Conservation (phyloP, 768 basidiomycete genomes). For the Mrakia gelida region DNA sequence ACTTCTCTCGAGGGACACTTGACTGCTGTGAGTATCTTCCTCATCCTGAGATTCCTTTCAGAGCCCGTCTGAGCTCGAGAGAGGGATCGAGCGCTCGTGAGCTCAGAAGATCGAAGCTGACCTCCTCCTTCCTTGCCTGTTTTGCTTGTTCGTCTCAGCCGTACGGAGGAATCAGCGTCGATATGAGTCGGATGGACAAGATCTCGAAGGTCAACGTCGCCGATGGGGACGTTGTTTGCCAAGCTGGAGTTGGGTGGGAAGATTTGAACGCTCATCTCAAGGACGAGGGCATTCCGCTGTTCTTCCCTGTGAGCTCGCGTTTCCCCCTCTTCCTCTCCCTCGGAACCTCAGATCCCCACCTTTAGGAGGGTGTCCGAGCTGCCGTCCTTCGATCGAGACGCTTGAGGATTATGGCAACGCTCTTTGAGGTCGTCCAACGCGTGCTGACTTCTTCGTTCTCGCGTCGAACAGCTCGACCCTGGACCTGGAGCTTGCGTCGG, state of each 20-base stretch:
- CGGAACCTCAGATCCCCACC: no score
- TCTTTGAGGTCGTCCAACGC: no score
- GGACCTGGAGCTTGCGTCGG: slow-evolving; percentile 64
- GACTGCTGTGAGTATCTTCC: slow-evolving; percentile 55
- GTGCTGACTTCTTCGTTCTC: no score
- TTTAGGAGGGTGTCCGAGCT: no score
- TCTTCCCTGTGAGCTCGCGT: slow-evolving; percentile 59
- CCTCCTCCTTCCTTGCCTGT: neutral
- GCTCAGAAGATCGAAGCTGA: neutral
- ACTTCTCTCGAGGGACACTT: slow-evolving; percentile 86
- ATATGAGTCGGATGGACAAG: slow-evolving; percentile 71
- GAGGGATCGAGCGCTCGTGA: no score
- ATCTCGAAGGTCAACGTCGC: slow-evolving; percentile 64
- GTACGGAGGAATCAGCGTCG: slow-evolving; percentile 70
- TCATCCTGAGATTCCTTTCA: slow-evolving; percentile 14
- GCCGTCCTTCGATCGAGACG: no score
- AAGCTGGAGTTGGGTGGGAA: slow-evolving; percentile 44
- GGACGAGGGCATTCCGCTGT: slow-evolving; percentile 68
- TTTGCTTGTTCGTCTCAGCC: slow-evolving; percentile 37
- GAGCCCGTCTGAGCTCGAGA: no score
- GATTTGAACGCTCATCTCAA: slow-evolving; percentile 65
- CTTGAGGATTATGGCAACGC: no score
- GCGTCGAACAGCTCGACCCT: slow-evolving; percentile 39
- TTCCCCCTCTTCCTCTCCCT: no score
- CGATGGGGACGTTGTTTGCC: slow-evolving; percentile 45